Conservation (phyloP, 1,284 basidiomycete species). For the Tilletia horrida region DNA sequence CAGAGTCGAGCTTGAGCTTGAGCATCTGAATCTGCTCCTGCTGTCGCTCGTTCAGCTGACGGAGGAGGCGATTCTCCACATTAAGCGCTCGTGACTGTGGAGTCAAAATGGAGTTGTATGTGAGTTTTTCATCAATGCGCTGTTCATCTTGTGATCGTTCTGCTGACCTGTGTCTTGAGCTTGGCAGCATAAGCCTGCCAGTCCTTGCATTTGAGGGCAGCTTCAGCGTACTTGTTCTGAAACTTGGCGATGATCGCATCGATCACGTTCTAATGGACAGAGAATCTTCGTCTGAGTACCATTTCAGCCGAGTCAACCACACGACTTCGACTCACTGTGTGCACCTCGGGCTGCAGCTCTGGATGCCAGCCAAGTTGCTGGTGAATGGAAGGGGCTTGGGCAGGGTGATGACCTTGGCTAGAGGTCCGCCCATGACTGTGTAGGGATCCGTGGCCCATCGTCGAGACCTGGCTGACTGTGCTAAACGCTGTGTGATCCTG, state of each 20-base stretch:
- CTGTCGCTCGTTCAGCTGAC: conserved; percentile 28
- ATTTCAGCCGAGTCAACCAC: neutral
- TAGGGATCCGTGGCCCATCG: neutral
- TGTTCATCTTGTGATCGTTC: no score
- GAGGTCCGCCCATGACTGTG: conserved; percentile 1
- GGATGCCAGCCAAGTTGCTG: neutral
- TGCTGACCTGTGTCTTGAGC: conserved; percentile 30
- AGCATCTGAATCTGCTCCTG: conserved; percentile 4
- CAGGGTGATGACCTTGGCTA: neutral
- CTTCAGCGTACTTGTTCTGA: conserved; percentile 39
- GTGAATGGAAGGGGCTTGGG: neutral
- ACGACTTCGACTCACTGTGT: conserved; percentile 18
- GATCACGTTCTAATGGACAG: conserved; percentile 28
- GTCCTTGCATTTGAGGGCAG: conserved; percentile 44
- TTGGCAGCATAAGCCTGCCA: conserved; percentile 47
- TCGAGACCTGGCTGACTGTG: conserved; percentile 4
- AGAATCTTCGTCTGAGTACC: neutral
- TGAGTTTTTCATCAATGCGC: no score
- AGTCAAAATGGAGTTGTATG: no score
- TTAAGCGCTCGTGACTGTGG: conserved; percentile 35
- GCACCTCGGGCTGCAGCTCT: conserved; percentile 16
- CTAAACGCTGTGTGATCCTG: conserved; percentile 14
- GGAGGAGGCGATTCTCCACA: conserved; percentile 37
- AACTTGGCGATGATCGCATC: conserved; percentile 42
- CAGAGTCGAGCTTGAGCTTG: neutral